Conservation (phyloP, 2,329 filamentous ascomycete genomes). For the Gaeumannomyces tritici region DNA sequence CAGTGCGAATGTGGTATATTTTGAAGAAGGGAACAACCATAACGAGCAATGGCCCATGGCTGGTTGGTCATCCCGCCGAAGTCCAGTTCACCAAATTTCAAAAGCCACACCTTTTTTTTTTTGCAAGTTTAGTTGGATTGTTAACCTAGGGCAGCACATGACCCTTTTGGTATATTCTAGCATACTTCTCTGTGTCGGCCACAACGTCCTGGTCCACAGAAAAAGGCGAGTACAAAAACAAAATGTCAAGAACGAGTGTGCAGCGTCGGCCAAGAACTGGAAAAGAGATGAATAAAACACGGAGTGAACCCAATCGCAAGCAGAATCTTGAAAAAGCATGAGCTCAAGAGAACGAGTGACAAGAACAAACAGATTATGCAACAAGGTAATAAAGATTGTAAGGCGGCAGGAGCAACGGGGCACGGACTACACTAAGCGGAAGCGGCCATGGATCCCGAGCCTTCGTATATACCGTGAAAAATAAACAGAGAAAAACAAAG, state of each 20-base stretch:
- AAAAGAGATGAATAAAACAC: not conserved
- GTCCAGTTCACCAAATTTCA: too few species aligned
- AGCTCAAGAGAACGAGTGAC: not conserved
- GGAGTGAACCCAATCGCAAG: not conserved
- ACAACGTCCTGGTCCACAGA: not conserved
- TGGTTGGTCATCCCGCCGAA: too few species aligned
- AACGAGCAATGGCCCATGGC: too few species aligned
- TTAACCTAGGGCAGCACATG: not conserved
- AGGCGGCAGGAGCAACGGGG: not conserved
- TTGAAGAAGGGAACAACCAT: too few species aligned
- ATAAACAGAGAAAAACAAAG: not conserved
- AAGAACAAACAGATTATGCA: not conserved
- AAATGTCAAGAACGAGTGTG: not conserved
- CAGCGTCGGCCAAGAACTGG: not conserved
- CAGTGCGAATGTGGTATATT: too few species aligned
- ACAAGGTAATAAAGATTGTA: not conserved
- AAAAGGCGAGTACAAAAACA: not conserved
- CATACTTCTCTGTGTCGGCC: too few species aligned
- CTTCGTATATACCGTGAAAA: not conserved
- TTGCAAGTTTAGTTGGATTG: not conserved
- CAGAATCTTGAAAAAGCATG: not conserved
- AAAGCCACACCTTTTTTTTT: not conserved
- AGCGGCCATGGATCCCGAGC: not conserved
- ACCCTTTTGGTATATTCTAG: not conserved
- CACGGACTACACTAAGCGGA: not conserved